A percentile compares a stretch with the other conserved stretches of the same genome.
These are phyloP conservation scores for Candida nemodendra DNA, from an alignment of 805 yeast species.

Conservation along the genomic window DNA sequence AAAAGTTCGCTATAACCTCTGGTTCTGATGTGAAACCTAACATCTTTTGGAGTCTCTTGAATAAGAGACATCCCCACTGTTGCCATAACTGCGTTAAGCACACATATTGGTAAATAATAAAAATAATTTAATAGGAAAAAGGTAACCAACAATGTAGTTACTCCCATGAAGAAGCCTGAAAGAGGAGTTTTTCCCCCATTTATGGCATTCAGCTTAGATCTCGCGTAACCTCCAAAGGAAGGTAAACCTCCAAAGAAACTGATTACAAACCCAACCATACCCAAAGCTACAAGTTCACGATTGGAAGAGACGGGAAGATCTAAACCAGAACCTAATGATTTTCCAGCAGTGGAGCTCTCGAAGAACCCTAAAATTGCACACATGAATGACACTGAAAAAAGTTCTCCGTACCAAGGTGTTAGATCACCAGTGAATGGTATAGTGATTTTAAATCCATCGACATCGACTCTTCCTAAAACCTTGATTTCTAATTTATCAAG, in stretches of 20 bases:
- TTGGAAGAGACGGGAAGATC: slow-evolving; percentile 77
- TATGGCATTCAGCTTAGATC: slow-evolving; percentile 83
- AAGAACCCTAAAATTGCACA: slow-evolving; percentile 87
- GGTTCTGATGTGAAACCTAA: slow-evolving; percentile 68
- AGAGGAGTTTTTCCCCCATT: slow-evolving; percentile 85
- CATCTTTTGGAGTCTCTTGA: slow-evolving; percentile 82
- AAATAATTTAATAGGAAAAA: slow-evolving; percentile 58
- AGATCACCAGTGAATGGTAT: slow-evolving; percentile 56
- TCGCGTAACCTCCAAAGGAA: slow-evolving; percentile 93
- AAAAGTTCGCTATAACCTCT: slow-evolving; percentile 75
- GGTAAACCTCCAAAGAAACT: slow-evolving; percentile 71
- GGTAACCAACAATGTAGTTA: slow-evolving; percentile 65
- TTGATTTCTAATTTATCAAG: slow-evolving; percentile 57
- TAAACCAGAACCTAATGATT: slow-evolving; percentile 74
- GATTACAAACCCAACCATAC: slow-evolving; percentile 65
- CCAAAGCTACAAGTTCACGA: slow-evolving; percentile 88
- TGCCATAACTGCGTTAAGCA: slow-evolving; percentile 76
- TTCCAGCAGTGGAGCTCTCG: slow-evolving; percentile 90
- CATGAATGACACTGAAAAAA: slow-evolving; percentile 68
- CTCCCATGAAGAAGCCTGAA: slow-evolving; percentile 83
- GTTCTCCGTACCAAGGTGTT: slow-evolving; percentile 48
- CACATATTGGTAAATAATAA: slow-evolving; percentile 74
- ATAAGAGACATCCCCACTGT: slow-evolving; percentile 73
- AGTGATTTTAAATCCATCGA: slow-evolving; percentile 47
- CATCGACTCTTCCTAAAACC: slow-evolving; percentile 66